Evolutionary conservation across 345 rosid genomes (phyloP).

Genomic region (Litchi chinensis): DNA sequence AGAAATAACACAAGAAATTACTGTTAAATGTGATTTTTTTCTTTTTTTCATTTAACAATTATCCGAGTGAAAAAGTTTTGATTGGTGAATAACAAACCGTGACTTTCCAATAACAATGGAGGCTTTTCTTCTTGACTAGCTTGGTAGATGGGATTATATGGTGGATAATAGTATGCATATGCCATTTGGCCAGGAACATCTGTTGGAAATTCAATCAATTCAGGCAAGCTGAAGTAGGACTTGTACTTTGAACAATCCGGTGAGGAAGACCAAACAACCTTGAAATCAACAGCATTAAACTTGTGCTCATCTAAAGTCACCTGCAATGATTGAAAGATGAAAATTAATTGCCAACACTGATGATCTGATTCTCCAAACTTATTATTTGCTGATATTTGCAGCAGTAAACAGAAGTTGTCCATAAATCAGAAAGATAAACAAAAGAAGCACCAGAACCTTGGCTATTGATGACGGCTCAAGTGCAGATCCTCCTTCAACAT

Average conservation of each 20-base stretch:
- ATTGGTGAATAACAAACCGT: constrained; percentile 50
- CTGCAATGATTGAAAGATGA: constrained; percentile 40
- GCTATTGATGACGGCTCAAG: constrained; percentile 85
- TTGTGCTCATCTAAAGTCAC: constrained; percentile 63
- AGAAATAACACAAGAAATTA: background rate
- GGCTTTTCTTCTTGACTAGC: constrained; percentile 79
- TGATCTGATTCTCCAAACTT: background rate
- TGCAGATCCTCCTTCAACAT: constrained; percentile 85
- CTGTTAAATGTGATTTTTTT: too few relatives aligned
- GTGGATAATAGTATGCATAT: constrained; percentile 87
- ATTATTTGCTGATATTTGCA: background rate
- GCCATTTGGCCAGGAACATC: constrained; percentile 82
- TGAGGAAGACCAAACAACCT: constrained; percentile 86
- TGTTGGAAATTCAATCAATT: constrained; percentile 89
- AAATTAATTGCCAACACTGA: constrained; percentile 16
- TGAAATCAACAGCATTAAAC: constrained; percentile 50
- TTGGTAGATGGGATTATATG: constrained; percentile 65
- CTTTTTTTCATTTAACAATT: too few relatives aligned
- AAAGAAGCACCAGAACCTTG: constrained; percentile 46
- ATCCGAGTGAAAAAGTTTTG: background rate
- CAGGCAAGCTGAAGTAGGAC: constrained; percentile 77
- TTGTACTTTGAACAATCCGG: constrained; percentile 66
- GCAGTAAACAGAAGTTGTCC: constrained; percentile 3
- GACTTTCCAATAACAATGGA: constrained; percentile 83
- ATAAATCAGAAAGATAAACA: background rate